Percentiles rank a stretch among this genome's conserved stretches.
Evolutionary conservation across 495 filamentous ascomycete genomes (phyloP).

Genomic region (Penicillium simplicissimum): DNA sequence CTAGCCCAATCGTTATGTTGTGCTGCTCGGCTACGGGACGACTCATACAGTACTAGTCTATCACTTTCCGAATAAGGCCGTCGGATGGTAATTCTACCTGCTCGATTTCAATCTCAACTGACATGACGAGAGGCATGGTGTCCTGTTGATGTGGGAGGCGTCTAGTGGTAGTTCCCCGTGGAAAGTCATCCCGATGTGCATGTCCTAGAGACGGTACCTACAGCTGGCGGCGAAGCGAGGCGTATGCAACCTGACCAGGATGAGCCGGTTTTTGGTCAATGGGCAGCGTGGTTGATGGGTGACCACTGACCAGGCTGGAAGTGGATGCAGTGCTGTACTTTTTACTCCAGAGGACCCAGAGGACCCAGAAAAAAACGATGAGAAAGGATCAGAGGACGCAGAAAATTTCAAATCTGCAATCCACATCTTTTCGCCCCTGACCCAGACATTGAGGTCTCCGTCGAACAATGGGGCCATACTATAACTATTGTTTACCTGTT

Average conservation of each 20-base stretch:
- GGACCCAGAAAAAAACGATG: too few relatives aligned
- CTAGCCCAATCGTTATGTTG: constrained; percentile 2
- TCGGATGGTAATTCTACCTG: constrained; percentile 4
- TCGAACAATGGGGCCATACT: not conserved
- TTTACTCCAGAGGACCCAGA: constrained; percentile 4
- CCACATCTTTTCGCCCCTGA: not conserved
- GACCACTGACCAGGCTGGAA: constrained; percentile 19
- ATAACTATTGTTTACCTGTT: not conserved
- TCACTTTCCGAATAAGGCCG: not conserved
- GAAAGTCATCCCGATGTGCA: constrained; percentile 8
- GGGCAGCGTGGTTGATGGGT: constrained; percentile 20
- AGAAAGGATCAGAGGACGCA: not conserved
- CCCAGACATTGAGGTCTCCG: not conserved
- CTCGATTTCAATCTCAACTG: constrained; percentile 20
- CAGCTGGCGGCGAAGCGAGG: constrained; percentile 14
- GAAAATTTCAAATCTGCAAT: constrained; percentile 10
- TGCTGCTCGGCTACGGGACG: constrained; percentile 9
- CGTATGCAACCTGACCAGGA: constrained; percentile 16
- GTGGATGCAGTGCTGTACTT: constrained; percentile 12
- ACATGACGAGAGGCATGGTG: constrained; percentile 12
- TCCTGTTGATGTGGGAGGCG: constrained; percentile 3
- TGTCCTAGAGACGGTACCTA: constrained; percentile 24
- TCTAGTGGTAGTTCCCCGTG: constrained; percentile 9
- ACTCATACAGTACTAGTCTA: not conserved
- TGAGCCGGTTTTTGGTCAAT: constrained; percentile 4